Evolutionary conservation across 192 early-diverging fungal genomes (phyloP).

Genomic region (Entomortierella beljakovae): DNA sequence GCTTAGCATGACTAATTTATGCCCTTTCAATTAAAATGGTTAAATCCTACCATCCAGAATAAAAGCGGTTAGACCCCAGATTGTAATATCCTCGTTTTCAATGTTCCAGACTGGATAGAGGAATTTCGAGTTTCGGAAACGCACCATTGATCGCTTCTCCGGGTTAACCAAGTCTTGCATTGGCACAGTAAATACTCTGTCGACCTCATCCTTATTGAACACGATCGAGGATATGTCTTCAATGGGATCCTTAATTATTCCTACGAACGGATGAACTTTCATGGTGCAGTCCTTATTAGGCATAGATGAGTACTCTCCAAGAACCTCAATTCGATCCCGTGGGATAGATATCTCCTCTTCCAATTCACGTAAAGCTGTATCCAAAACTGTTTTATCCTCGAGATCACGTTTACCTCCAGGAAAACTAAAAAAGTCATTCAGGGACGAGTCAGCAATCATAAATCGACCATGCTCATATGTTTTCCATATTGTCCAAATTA

Average conservation of each 20-base stretch:
- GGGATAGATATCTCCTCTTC: conserved; percentile 79
- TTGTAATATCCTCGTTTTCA: conserved; percentile 57
- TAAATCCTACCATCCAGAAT: conserved; percentile 71
- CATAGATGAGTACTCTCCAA: conserved; percentile 70
- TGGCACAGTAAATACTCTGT: conserved; percentile 73
- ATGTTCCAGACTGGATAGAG: conserved; percentile 71
- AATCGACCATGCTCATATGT: not conserved
- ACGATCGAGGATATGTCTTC: conserved; percentile 51
- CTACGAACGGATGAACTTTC: conserved; percentile 72
- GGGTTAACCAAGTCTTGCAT: conserved; percentile 72
- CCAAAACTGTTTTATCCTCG: conserved; percentile 63
- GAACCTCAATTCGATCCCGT: conserved; percentile 57
- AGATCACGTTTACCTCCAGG: conserved; percentile 81
- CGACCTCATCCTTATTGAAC: conserved; percentile 77
- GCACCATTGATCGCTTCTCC: conserved; percentile 38
- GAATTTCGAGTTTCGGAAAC: conserved; percentile 65
- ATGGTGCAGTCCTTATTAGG: conserved; percentile 70
- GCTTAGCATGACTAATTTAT: too few species aligned
- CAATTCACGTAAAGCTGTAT: conserved; percentile 85
- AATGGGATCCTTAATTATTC: conserved; percentile 59
- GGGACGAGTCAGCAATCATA: too few species aligned
- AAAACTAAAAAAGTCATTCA: conserved; percentile 59
- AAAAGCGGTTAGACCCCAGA: conserved; percentile 89
- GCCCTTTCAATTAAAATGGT: too few species aligned
- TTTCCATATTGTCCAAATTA: conserved; percentile 9